A percentile compares a stretch with the other conserved stretches of the same genome.
These are phyloP conservation scores for Cymbopogon citratus DNA, from an alignment of 176 grass and related monocot genomes.

Conservation along the genomic window DNA sequence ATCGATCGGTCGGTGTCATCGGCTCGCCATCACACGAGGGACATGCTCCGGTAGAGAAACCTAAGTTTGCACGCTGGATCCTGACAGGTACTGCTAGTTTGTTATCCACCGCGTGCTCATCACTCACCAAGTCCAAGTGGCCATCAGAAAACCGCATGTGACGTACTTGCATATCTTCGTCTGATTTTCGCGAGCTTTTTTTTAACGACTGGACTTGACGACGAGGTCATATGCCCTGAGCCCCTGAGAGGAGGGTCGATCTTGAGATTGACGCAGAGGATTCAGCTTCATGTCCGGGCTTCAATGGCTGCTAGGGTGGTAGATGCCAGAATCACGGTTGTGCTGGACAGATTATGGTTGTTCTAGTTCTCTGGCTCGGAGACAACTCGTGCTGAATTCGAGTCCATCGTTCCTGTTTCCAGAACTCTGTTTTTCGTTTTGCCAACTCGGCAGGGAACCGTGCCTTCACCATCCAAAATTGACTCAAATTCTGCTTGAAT, in stretches of 20 bases:
- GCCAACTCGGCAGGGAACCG: neutral
- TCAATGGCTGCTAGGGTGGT: too few species aligned
- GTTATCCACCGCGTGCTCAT: neutral
- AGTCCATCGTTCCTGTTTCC: neutral
- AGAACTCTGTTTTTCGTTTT: neutral
- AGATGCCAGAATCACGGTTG: too few species aligned
- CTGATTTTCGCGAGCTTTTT: neutral
- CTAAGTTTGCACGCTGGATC: conserved; percentile 31
- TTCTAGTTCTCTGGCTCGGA: too few species aligned
- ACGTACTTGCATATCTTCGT: neutral
- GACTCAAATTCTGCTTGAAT: neutral
- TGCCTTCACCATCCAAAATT: neutral
- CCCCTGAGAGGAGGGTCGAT: too few species aligned
- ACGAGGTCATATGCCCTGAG: neutral
- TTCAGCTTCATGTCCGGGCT: too few species aligned
- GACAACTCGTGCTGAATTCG: neutral
- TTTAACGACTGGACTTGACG: neutral
- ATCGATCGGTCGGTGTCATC: neutral
- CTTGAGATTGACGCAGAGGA: too few species aligned
- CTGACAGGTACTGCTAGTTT: neutral
- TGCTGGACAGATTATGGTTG: too few species aligned
- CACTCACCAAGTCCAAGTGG: neutral
- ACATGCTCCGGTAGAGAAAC: conserved; percentile 33
- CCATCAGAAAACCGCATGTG: neutral
- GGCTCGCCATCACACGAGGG: conserved; percentile 18